A percentile compares a stretch with the other conserved stretches of the same genome.
phyloP scores from a whole-genome alignment of 306 rosid species.

The Quercus berberidifolia region DNA sequence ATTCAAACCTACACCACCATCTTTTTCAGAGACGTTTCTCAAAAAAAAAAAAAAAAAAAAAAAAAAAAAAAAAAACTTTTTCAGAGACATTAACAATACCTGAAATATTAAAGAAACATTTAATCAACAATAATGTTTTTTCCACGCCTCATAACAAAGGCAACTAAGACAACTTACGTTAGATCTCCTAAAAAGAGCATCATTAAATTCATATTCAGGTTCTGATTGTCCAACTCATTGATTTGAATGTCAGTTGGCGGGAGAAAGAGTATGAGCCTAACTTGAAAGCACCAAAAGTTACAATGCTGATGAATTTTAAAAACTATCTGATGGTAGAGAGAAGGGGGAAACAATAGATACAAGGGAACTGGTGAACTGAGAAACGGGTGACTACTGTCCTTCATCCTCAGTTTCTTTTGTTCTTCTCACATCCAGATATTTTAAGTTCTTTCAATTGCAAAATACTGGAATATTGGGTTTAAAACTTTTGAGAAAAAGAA shows the following conservation, averaged over 20 bases:
- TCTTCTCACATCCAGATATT: too few species aligned
- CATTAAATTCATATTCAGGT: constrained; percentile 64
- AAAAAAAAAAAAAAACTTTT: too few species aligned
- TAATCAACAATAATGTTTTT: too few species aligned
- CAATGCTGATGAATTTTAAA: not conserved
- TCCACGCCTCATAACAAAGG: not conserved
- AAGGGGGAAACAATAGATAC: not conserved
- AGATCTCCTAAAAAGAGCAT: constrained; percentile 68
- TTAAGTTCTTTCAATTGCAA: too few species aligned
- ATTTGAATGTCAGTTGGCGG: constrained; percentile 69
- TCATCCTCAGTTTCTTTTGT: constrained; percentile 36
- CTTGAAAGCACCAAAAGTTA: constrained; percentile 15
- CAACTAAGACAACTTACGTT: constrained; percentile 40
- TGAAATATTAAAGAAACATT: too few species aligned
- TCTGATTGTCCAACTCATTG: constrained; percentile 68
- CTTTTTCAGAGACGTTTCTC: too few species aligned
- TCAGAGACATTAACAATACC: too few species aligned
- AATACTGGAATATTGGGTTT: too few species aligned
- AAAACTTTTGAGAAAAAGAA: too few species aligned
- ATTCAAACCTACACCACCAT: too few species aligned
- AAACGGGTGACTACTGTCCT: constrained; percentile 48
- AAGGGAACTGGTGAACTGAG: not conserved
- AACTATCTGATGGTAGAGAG: not conserved
- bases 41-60: too few species aligned
- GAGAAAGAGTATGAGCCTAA: constrained; percentile 74